Percentiles rank a stretch among this genome's conserved stretches.
These are phyloP conservation scores for Castanea mollissima DNA, from an alignment of 306 rosid genomes.

Conservation along the genomic window DNA sequence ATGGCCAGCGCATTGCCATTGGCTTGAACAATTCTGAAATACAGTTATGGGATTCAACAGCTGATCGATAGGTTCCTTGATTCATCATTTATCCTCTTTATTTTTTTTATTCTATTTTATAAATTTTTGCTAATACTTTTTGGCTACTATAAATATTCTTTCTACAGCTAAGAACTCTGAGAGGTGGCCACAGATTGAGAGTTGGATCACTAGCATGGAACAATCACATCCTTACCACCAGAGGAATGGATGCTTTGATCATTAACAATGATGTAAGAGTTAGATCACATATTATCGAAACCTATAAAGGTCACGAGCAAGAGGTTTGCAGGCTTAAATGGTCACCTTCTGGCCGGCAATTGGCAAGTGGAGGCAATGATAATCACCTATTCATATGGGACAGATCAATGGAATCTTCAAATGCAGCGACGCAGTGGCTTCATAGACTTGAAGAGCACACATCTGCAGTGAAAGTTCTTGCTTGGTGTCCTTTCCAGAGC, in stretches of 20 bases:
- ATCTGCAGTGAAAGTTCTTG: constrained; percentile 51
- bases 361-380: constrained; percentile 56
- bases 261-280: constrained; percentile 6
- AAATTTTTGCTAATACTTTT: background rate
- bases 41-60: constrained; percentile 12
- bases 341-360: constrained; percentile 57
- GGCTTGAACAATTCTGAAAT: too few species aligned
- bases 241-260: too few species aligned
- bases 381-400: constrained; percentile 55
- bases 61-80: constrained; percentile 40
- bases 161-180: constrained; percentile 60
- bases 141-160: background rate
- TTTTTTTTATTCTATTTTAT: background rate
- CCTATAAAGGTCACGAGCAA: constrained; percentile 70
- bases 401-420: background rate
- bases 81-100: background rate
- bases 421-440: constrained; percentile 42
- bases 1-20: too few species aligned
- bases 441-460: constrained; percentile 52
- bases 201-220: too few species aligned
- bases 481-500: constrained; percentile 82
- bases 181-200: constrained; percentile 56
- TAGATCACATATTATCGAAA: constrained; percentile 63
- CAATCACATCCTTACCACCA: too few species aligned
- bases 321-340: constrained; percentile 83